These are phyloP conservation scores for Blastobotrys parvus DNA, from an alignment of 805 yeast species.

Conservation along the genomic window DNA sequence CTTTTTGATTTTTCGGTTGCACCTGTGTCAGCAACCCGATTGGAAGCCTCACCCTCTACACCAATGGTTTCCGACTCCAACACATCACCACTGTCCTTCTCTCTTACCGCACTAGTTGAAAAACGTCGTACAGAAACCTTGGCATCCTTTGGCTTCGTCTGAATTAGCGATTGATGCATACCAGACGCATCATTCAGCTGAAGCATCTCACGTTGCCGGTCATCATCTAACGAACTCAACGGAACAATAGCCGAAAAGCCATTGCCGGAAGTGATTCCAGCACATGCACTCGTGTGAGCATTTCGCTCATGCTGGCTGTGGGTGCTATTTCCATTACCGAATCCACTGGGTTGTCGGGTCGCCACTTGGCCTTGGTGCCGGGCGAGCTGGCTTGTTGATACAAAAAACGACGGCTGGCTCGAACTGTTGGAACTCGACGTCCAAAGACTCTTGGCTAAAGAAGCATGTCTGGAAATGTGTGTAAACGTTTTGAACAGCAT, in stretches of 20 bases:
- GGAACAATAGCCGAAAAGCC: constrained; percentile 15
- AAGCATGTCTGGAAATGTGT: constrained; percentile 29
- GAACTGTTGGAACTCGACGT: constrained; percentile 22
- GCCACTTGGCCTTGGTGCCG: constrained; percentile 32
- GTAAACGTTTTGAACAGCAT: constrained; percentile 34
- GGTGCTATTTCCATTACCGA: constrained; percentile 6
- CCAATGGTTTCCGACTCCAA: background rate
- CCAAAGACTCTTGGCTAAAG: constrained; percentile 32
- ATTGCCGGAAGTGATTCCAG: constrained; percentile 13
- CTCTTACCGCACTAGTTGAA: background rate
- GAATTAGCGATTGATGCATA: background rate
- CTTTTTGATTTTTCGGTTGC: background rate
- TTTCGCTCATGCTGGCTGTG: constrained; percentile 3
- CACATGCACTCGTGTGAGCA: constrained; percentile 10
- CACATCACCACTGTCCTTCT: background rate
- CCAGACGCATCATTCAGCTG: background rate
- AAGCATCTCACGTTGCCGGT: constrained; percentile 14
- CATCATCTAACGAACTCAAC: constrained; percentile 18
- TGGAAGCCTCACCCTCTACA: background rate
- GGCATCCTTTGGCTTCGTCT: background rate
- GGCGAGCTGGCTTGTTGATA: constrained; percentile 32
- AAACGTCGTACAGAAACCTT: background rate
- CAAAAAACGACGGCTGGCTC: constrained; percentile 31
- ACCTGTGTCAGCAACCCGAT: background rate
- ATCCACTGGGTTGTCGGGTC: constrained; percentile 8